Evolutionary conservation across 257 asterid species (phyloP), one percentile per base, ranked within the genome.

Genomic region (Salvia miltiorrhiza): DNA sequence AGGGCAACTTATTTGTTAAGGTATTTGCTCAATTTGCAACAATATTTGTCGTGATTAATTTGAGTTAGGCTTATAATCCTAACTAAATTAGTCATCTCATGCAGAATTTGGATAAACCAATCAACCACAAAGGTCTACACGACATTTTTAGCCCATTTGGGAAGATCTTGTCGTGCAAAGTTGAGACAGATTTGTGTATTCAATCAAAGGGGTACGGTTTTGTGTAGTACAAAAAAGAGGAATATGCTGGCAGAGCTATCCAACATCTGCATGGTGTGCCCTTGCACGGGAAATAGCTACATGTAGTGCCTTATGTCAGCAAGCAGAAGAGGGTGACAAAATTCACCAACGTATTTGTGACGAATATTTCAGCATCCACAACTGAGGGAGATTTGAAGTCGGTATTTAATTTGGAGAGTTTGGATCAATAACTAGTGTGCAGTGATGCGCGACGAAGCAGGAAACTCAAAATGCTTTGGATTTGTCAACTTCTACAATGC

Each of bases 331-430:
- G 93, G 72, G 86, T 83, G 10, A 72, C 73, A 0, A 89, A 59
- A 19, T 87, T 87, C 41, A 89, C 94, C n/a, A 89, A 89, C 59
- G 94, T 89, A 0, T 87, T 81, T n/a, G 88, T 87, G 4, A 85
- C 81, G 79, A 89, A 87, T 47, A 52, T 89, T 1, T 77, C 89
- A 3, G 82, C 77, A 14, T 68, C 78, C n/a, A 79, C 80, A 0
- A 76, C 66, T 1, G 95, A 85, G 32, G 87, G 82, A 1, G 90
- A 87, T 1, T 61, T 89, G 17, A 67, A 52, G 57, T 74, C 63
- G 4, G 9, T 43, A n/a, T n/a, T n/a, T n/a, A n/a, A 37, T 87
- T 89, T 73, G 72, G 84, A 30, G 84, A 82, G 35, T 79, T 71
- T 71, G 96, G 96, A 48, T 0, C 65, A 0, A 65, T 80, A 19